These are phyloP conservation scores for Lactifluus volemus DNA, from an alignment of 768 basidiomycete species.

Conservation along the genomic window DNA sequence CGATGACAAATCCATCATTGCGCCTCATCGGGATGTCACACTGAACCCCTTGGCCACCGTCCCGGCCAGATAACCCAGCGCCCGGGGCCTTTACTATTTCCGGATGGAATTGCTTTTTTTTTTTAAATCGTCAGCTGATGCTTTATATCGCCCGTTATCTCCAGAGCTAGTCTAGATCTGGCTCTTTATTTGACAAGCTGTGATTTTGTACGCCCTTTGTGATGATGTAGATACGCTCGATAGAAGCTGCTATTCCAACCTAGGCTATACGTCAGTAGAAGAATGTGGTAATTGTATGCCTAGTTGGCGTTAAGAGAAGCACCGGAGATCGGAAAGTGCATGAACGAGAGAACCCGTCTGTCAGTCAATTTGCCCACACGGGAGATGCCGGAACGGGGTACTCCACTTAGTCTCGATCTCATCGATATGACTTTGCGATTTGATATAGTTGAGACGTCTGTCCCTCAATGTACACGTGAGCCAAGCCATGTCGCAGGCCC, in stretches of 20 bases:
- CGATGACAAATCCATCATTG: constrained; percentile 1
- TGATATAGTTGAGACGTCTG: too few species aligned
- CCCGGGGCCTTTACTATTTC: not conserved
- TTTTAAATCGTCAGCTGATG: not conserved
- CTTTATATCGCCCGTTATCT: not conserved
- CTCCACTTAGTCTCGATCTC: too few species aligned
- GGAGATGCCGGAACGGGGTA: too few species aligned
- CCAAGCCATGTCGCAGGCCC: too few species aligned
- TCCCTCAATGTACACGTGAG: too few species aligned
- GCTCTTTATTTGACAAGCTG: not conserved
- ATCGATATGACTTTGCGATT: too few species aligned
- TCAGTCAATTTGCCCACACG: too few species aligned
- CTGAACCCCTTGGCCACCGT: not conserved
- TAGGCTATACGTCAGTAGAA: not conserved
- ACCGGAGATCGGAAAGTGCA: not conserved
- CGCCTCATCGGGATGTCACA: not conserved
- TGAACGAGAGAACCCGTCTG: too few species aligned
- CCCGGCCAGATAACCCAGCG: not conserved
- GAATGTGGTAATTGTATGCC: not conserved
- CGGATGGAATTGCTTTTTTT: not conserved
- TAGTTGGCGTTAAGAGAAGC: not conserved
- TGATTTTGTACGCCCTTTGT: not conserved
- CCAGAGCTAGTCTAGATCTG: not conserved
- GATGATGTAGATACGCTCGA: not conserved
- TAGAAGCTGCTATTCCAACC: not conserved